These are phyloP conservation scores for Phoma herbarum DNA, from an alignment of 2,329 filamentous ascomycete species.

Conservation along the genomic window DNA sequence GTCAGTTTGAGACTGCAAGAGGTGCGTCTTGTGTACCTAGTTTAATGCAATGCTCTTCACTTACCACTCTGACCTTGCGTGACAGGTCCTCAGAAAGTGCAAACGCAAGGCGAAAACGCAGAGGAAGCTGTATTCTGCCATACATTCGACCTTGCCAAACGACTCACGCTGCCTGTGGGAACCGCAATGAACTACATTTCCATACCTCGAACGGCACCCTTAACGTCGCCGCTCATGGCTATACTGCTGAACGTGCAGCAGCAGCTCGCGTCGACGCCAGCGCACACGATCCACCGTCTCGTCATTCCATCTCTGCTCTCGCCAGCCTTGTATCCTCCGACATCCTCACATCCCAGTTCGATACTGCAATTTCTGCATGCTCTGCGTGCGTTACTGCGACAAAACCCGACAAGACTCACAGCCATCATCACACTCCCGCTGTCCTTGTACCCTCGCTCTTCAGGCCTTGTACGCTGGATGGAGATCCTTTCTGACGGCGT, in stretches of 20 bases:
- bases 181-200: constrained; percentile 56
- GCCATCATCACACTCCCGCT: constrained; percentile 80
- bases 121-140: constrained; percentile 59
- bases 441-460: constrained; percentile 77
- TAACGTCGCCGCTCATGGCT: constrained; percentile 65
- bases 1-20: constrained; percentile 72
- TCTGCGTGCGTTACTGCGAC: constrained; percentile 77
- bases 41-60: constrained; percentile 22
- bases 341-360: constrained; percentile 73
- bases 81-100: constrained; percentile 26
- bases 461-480: constrained; percentile 83
- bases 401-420: constrained; percentile 70
- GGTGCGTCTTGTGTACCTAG: constrained; percentile 60
- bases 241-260: constrained; percentile 71
- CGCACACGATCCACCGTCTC: constrained; percentile 76
- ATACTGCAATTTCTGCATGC: constrained; percentile 83
- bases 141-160: constrained; percentile 62
- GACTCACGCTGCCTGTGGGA: constrained; percentile 53
- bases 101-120: constrained; percentile 57
- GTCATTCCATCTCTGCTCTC: constrained; percentile 86
- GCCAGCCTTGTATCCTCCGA: constrained; percentile 80
- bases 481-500: constrained; percentile 87
- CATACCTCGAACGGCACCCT: constrained; percentile 65
- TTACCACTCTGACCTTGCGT: constrained; percentile 27
- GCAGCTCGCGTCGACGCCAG: constrained; percentile 59